Conservation (phyloP, 768 basidiomycete species). For the Phanerochaete carnosa region DNA sequence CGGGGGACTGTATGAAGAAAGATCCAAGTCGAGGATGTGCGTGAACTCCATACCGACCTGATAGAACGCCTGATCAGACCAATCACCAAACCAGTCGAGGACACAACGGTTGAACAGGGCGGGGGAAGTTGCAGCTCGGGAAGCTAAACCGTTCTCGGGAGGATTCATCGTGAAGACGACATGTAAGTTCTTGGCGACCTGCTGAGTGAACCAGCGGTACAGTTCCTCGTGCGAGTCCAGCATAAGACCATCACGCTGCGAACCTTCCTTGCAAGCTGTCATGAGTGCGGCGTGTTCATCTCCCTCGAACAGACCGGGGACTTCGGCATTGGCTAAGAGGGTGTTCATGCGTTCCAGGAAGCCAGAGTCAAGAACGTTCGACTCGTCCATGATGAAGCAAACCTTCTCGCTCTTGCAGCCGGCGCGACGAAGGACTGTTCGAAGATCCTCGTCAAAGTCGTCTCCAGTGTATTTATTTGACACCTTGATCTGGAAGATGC, state of each 20-base stretch:
- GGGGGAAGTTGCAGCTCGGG: conserved; percentile 94
- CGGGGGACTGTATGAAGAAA: conserved; percentile 77
- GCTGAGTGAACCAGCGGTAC: conserved; percentile 98
- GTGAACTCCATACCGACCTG: conserved; percentile 99
- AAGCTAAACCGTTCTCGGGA: conserved; percentile 92
- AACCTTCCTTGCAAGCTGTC: conserved; percentile 99
- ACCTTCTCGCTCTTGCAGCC: conserved; percentile 99
- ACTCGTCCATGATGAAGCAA: conserved; percentile 99
- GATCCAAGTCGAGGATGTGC: conserved; percentile 86
- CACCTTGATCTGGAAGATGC: conserved; percentile 99
- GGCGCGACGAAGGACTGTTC: conserved; percentile 89
- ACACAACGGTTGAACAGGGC: conserved; percentile 99
- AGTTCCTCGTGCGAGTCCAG: conserved; percentile 97
- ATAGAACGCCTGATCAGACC: conserved; percentile 98
- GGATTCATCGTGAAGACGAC: conserved; percentile 99
- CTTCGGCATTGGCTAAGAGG: conserved; percentile 97
- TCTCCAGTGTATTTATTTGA: conserved; percentile 99
- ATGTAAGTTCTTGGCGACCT: conserved; percentile 96
- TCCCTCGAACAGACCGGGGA: conserved; percentile 99
- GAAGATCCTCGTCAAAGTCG: conserved; percentile 97
- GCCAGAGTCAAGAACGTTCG: conserved; percentile 97
- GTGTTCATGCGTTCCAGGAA: conserved; percentile 99
- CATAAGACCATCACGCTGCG: conserved; percentile 98
- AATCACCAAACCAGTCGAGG: conserved; percentile 99
- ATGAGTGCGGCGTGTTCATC: conserved; percentile 97